Evolutionary conservation across 345 rosid species (phyloP), one percentile per base, ranked within the genome.

Genomic region (Crucihimalaya himalaica): DNA sequence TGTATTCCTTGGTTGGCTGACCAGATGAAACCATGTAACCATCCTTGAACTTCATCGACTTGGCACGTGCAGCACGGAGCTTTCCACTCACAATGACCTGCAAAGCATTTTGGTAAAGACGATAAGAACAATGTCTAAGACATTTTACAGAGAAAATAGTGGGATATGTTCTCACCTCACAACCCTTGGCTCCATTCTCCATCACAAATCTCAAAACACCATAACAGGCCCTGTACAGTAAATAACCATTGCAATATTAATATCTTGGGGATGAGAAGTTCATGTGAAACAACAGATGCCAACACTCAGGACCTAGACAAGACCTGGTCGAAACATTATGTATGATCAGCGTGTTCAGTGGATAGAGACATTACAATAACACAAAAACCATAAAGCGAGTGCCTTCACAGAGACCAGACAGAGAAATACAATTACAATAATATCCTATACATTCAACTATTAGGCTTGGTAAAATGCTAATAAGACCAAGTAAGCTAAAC

Each of bases 1-100:
- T 89, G 66, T 89, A 92, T 13, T 92, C 93, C 15, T 91, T 89
- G 9, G 86, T 87, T 0, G 97, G 96, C 27, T 92, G 96, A 46
- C 97, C 96, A 31, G 97, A 85, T 3, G 97, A 92, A n/a, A 88
- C 85, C 97, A 89, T 92, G 83, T 92, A 92, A 8, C 96, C 96
- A 71, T 91, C 97, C 82, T 85, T 91, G 77, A 91, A 91, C 55
- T 91, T 91, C 97, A 91, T 91, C 0, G 91, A 86, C 78, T 87
- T 92, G 0, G 96, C 96, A 72, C 96, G 89, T 74, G 80, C 86
- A 35, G 97, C 92, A 28, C 87, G 83, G 5, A 89, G 91, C 75
- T 89, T 88, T 61, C 90, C 86, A 56, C 97, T 88, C 13, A 87
- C 89, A 45, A 86, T 88, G 1, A 89, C 94, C 88, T 86, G 73